phyloP scores from a whole-genome alignment of 164 flowering plant species.

The Magnolia changhungtana region DNA sequence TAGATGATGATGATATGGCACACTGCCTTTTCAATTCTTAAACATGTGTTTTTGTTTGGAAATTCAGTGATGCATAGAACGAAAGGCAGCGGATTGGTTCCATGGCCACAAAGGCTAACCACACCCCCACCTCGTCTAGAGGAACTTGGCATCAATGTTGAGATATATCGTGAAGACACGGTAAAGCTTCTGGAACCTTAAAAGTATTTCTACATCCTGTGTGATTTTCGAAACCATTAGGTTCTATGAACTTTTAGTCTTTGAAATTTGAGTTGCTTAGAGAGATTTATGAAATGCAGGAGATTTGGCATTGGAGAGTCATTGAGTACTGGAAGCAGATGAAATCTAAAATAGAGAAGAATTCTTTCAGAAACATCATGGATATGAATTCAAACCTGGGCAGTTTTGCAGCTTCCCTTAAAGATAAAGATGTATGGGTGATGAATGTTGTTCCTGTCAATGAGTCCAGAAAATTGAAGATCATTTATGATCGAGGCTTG shows the following conservation, averaged over 20 bases:
- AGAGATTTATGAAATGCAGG: slow-evolving; percentile 34
- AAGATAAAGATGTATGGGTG: slow-evolving; percentile 79
- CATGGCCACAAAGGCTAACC: slow-evolving; percentile 85
- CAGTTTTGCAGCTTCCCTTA: slow-evolving; percentile 77
- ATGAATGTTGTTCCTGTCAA: slow-evolving; percentile 73
- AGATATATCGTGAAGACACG: slow-evolving; percentile 58
- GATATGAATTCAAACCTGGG: slow-evolving; percentile 86
- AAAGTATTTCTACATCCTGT: neutral
- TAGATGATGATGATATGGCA: too few relatives aligned
- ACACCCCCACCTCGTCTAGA: slow-evolving; percentile 70
- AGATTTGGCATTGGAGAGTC: slow-evolving; percentile 62
- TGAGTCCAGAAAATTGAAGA: slow-evolving; percentile 56
- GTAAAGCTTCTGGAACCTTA: slow-evolving; percentile 35
- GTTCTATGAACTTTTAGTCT: neutral
- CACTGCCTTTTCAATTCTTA: too few relatives aligned
- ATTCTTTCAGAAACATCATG: slow-evolving; percentile 74
- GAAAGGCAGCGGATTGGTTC: slow-evolving; percentile 63
- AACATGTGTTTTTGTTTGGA: slow-evolving; percentile 3
- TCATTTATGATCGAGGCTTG: slow-evolving; percentile 71
- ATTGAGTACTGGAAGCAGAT: slow-evolving; percentile 72
- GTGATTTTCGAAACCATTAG: neutral
- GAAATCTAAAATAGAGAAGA: slow-evolving; percentile 44
- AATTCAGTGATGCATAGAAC: slow-evolving; percentile 59
- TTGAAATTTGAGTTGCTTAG: neutral
- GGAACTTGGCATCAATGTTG: slow-evolving; percentile 57